These are phyloP conservation scores for Tilletia indica DNA, from an alignment of 1,284 basidiomycete genomes.

Conservation along the genomic window DNA sequence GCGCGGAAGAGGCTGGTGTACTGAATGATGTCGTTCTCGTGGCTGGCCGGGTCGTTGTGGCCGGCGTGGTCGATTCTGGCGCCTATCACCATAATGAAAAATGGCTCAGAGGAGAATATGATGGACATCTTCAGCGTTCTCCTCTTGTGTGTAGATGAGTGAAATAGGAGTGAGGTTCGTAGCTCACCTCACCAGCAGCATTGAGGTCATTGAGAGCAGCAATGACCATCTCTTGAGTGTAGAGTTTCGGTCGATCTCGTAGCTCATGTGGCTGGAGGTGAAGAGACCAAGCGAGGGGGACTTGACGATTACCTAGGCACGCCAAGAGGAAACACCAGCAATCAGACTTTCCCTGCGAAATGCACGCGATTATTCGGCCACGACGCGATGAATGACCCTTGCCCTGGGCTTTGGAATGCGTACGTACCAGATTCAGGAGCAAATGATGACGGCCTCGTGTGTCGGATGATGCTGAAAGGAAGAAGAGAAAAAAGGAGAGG, in stretches of 20 bases:
- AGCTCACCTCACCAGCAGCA: conserved; percentile 29
- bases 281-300: conserved; percentile 47
- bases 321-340: too few species aligned
- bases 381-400: too few species aligned
- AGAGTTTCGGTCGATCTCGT: conserved; percentile 53
- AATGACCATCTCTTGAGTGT: conserved; percentile 52
- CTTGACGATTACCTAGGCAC: conserved; percentile 13
- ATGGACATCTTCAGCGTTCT: too few species aligned
- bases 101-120: conserved; percentile 26
- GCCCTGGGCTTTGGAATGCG: too few species aligned
- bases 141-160: too few species aligned
- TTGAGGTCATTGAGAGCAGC: conserved; percentile 50
- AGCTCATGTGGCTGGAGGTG: conserved; percentile 48
- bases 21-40: conserved; percentile 45
- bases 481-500: too few species aligned
- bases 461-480: too few species aligned
- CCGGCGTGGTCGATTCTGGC: conserved; percentile 52
- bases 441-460: too few species aligned
- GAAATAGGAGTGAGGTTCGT: too few species aligned
- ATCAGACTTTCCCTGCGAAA: too few species aligned
- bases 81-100: conserved; percentile 54
- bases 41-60: conserved; percentile 52
- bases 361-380: too few species aligned
- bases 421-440: too few species aligned
- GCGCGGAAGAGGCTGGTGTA: conserved; percentile 43